Evolutionary conservation across 305 asterid species (phyloP), one percentile per base, ranked within the genome.

Genomic region (Coffea humblotiana): DNA sequence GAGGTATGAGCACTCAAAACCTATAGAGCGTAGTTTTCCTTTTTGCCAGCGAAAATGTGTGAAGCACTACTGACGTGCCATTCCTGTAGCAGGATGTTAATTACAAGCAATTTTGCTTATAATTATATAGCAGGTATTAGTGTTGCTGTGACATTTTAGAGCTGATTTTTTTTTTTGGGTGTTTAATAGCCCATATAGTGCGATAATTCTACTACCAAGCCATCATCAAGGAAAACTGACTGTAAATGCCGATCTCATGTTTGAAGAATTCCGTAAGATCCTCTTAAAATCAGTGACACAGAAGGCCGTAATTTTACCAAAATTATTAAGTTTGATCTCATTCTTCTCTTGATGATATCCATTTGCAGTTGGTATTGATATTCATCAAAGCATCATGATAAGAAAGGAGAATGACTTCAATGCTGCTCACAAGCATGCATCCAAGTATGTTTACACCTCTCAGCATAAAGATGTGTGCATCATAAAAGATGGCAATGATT

Each of bases 311-410:
- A 75, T 40, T 72, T 70, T 56, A 66, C 75, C n/a, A 29, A 52
- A 81, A 74, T 68, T 58, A 71, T 52, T 60, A 78, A 45, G 73
- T 80, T 80, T 82, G 81, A 69, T 82, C 80, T 80, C 16, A 79
- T 72, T 72, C 75, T 67, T 29, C n/a, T 51, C 72, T 47, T 77
- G 61, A 71, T 88, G 77, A 66, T 86, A 82, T 85, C 80, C 77
- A 60, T 87, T 40, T 40, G 87, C 94, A 94, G 97, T 96, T 84
- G 98, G 99, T 81, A 91, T 96, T 75, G 99, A 96, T 87, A 86
- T 94, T 85, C 97, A 85, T 88, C 91, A 88, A 78, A 96, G 88
- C 90, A 87, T 91, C 82, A 86, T 84, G 51, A 77, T 94, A 81
- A 85, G 91, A 76, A 92, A 92, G 82, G 92, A 89, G 83, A 37